Conservation (phyloP, 768 basidiomycete species). For the Phlebiopsis flavidoalba region DNA sequence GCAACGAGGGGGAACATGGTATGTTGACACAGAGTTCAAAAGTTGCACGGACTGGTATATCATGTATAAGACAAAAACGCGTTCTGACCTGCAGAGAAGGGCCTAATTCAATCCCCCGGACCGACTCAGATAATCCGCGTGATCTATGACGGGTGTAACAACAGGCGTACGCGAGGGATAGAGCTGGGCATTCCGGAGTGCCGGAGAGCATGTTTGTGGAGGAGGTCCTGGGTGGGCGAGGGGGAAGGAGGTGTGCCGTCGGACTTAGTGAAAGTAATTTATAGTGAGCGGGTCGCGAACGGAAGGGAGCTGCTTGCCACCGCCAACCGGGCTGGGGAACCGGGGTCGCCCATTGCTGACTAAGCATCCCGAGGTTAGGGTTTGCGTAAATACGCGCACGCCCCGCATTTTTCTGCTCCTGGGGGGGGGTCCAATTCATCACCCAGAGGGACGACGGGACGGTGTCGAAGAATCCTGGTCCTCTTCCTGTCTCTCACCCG, state of each 20-base stretch:
- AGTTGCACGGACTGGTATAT: slow-evolving; percentile 96
- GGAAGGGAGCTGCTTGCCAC: not conserved
- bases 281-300: not conserved
- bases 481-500: slow-evolving; percentile 73
- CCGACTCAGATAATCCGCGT: not conserved
- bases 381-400: not conserved
- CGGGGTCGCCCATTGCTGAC: not conserved
- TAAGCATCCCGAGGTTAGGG: not conserved
- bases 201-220: slow-evolving; percentile 56
- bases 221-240: slow-evolving; percentile 15
- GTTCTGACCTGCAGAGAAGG: slow-evolving; percentile 77
- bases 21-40: slow-evolving; percentile 85
- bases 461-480: slow-evolving; percentile 40
- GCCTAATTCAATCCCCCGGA: slow-evolving; percentile 32
- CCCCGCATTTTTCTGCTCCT: slow-evolving; percentile 5
- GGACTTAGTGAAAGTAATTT: not conserved
- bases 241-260: not conserved
- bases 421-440: not conserved
- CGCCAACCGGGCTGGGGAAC: not conserved
- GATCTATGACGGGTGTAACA: not conserved
- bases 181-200: slow-evolving; percentile 60
- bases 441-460: slow-evolving; percentile 80
- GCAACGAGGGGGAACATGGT: not conserved
- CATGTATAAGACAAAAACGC: slow-evolving; percentile 95
- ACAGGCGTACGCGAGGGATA: slow-evolving; percentile 54